Conservation (phyloP, 257 asterid species). For the Apocynum venetum region DNA sequence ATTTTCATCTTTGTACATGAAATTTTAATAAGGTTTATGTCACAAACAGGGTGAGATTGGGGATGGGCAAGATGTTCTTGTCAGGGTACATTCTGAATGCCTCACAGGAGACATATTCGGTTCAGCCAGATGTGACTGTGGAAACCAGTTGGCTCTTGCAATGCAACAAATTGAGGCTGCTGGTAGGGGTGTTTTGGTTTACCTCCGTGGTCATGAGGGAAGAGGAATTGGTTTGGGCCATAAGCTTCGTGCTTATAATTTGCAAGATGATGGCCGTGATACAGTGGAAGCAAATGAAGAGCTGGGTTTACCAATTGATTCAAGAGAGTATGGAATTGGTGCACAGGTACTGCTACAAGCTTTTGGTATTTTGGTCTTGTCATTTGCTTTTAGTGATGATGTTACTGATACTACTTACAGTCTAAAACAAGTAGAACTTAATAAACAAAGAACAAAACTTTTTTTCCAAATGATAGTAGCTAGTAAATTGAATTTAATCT, state of each 20-base stretch:
- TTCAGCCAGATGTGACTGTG: constrained; percentile 97
- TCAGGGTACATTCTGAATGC: constrained; percentile 95
- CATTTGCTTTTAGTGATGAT: too few relatives aligned
- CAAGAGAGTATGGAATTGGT: constrained; percentile 96
- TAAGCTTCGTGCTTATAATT: constrained; percentile 88
- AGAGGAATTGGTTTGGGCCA: constrained; percentile 98
- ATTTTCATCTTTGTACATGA: background rate
- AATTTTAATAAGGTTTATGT: constrained; percentile 7
- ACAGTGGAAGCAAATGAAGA: constrained; percentile 98
- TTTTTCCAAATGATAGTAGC: too few relatives aligned
- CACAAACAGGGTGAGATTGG: constrained; percentile 82
- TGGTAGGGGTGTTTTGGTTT: constrained; percentile 83
- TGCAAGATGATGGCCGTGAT: constrained; percentile 92
- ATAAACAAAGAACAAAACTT: too few relatives aligned
- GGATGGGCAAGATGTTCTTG: constrained; percentile 82
- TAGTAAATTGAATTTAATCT: too few relatives aligned
- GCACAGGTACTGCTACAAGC: constrained; percentile 74
- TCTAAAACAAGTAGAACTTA: too few relatives aligned
- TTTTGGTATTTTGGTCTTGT: background rate
- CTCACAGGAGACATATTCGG: constrained; percentile 97
- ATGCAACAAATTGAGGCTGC: constrained; percentile 95
- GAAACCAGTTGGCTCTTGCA: constrained; percentile 79
- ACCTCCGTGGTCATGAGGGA: constrained; percentile 98
- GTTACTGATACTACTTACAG: too few relatives aligned
- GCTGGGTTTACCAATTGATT: constrained; percentile 91